Evolutionary conservation across 257 asterid species (phyloP).

Genomic region (Misopates orontium): DNA sequence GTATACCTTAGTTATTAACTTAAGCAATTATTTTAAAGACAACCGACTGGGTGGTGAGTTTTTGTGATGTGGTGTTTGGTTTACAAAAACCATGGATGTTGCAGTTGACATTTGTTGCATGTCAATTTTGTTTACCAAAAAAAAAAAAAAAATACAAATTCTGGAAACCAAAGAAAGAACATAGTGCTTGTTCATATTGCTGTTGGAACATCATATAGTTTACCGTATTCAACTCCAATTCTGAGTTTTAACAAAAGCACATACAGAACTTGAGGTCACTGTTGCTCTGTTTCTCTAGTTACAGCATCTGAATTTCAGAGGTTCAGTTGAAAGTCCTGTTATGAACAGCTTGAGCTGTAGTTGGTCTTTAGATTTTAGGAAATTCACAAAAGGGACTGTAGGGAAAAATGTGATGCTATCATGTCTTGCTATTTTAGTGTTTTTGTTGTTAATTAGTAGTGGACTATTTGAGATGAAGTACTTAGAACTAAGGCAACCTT

Average conservation of each 20-base stretch:
- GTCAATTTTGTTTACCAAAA: background rate
- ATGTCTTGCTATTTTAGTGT: background rate
- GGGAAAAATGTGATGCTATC: conserved; percentile 6
- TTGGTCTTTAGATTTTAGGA: background rate
- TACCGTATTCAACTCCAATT: background rate
- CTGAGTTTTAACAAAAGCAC: no score
- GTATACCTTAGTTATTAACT: conserved; percentile 35
- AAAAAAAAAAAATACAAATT: background rate
- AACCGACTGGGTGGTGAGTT: background rate
- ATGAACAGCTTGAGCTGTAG: conserved; percentile 1
- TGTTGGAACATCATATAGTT: background rate
- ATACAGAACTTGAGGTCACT: no score
- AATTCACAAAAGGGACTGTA: background rate
- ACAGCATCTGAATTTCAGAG: conserved; percentile 8
- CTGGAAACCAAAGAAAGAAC: background rate
- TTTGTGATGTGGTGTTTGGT: conserved; percentile 1
- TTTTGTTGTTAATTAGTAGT: background rate
- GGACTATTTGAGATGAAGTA: background rate
- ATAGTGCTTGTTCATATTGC: background rate
- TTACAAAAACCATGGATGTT: conserved; percentile 7
- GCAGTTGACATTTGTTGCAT: background rate
- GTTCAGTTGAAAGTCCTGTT: conserved; percentile 4
- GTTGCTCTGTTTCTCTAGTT: no score
- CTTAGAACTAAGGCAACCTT: background rate
- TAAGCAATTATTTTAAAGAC: conserved; percentile 12